Percentiles rank a stretch among this genome's conserved stretches.
These are phyloP conservation scores for Medicago ruthenica DNA, from an alignment of 306 rosid species.

Conservation along the genomic window DNA sequence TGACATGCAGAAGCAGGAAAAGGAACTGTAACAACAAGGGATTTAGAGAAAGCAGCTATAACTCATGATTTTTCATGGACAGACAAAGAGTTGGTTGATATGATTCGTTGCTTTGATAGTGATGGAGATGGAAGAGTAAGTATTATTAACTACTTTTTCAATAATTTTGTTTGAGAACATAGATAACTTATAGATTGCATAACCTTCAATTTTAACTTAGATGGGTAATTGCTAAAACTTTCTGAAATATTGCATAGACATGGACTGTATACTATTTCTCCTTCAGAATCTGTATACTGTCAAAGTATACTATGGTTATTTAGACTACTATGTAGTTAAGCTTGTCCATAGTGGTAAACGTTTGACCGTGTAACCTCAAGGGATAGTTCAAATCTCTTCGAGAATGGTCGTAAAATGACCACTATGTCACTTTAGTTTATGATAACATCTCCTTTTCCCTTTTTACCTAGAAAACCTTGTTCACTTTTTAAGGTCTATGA, in stretches of 20 bases:
- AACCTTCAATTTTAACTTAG: slow-evolving; percentile 8
- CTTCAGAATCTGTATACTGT: no score
- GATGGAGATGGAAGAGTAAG: slow-evolving; percentile 82
- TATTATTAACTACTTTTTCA: slow-evolving; percentile 14
- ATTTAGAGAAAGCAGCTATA: slow-evolving; percentile 68
- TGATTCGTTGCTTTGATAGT: slow-evolving; percentile 81
- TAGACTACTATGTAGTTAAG: no score
- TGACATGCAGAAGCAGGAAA: slow-evolving; percentile 68
- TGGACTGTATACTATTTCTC: no score
- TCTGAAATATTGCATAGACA: not conserved
- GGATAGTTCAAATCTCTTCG: no score
- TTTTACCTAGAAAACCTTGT: no score
- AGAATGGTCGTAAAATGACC: no score
- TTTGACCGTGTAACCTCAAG: no score
- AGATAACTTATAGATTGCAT: not conserved
- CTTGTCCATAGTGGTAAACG: no score
- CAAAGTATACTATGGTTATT: no score
- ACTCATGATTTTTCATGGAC: slow-evolving; percentile 87
- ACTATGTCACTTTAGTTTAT: no score
- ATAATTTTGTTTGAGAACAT: slow-evolving; percentile 6
- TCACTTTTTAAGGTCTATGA: no score
- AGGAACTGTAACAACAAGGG: slow-evolving; percentile 61
- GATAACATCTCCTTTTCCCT: no score
- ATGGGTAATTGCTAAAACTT: not conserved
- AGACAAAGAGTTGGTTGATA: slow-evolving; percentile 68